These are phyloP conservation scores for Cyclotella kingstonii DNA, from an alignment of 108 stramenopile species.

Conservation along the genomic window DNA sequence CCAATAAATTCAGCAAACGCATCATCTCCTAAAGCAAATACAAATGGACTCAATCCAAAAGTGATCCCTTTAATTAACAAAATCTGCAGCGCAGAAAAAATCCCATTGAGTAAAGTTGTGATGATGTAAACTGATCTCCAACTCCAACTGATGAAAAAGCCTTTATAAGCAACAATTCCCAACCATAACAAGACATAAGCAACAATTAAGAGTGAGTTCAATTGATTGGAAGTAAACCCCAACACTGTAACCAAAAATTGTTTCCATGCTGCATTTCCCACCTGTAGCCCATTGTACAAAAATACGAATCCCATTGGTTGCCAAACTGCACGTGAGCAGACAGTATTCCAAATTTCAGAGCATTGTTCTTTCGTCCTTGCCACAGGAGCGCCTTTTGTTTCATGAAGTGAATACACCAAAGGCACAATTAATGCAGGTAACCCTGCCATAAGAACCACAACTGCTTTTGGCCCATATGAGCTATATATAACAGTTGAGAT, in stretches of 20 bases:
- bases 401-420: conserved; percentile 57
- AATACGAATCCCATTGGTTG: conserved; percentile 89
- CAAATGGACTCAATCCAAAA: conserved; percentile 72
- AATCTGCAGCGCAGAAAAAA: conserved; percentile 72
- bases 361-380: conserved; percentile 68
- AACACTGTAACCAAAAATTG: conserved; percentile 71
- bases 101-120: conserved; percentile 71
- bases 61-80: conserved; percentile 75
- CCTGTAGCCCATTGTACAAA: conserved; percentile 83
- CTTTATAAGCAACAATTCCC: conserved; percentile 80
- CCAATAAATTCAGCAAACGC: conserved; percentile 79
- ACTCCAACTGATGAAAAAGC: conserved; percentile 75
- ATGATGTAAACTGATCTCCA: conserved; percentile 79
- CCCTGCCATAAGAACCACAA: conserved; percentile 61
- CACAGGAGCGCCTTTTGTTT: conserved; percentile 52
- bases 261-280: conserved; percentile 83
- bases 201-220: conserved; percentile 71
- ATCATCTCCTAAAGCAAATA: conserved; percentile 86
- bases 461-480: conserved; percentile 48
- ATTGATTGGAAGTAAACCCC: conserved; percentile 65
- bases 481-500: conserved; percentile 62
- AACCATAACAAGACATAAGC: conserved; percentile 71
- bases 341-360: conserved; percentile 79
- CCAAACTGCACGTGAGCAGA: conserved; percentile 82
- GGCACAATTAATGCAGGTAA: conserved; percentile 66